Evolutionary conservation across 1,284 basidiomycete genomes (phyloP), one percentile per base, ranked within the genome.

Genomic region (Leccinum solheimii): DNA sequence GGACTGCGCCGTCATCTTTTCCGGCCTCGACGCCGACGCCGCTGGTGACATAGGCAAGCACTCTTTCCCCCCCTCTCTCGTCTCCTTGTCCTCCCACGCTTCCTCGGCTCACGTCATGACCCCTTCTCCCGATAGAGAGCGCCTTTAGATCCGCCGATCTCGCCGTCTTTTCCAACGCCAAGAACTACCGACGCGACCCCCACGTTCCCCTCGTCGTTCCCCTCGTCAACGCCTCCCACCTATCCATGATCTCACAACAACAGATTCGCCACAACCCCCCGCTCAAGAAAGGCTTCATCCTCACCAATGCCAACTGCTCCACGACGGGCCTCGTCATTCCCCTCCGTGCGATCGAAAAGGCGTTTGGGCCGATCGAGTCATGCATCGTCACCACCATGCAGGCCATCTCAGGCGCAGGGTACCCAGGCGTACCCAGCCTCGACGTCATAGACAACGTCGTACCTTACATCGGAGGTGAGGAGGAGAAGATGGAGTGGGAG

Each of bases 401-500:
- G 78, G 97, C 97, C 63, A 97, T 99, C 78, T 96, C 94, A 0
- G 97, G 97, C 51, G 95, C 88, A 0, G 97, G 97, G 30, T 99
- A 99, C 80, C 97, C 97, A 2, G 97, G 97, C 57, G 89, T 98
- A 1, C 80, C 94, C 48, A 85, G 85, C 59, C 83, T 99, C 62
- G 97, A 99, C 77, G 95, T 98, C 73, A 73, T 98, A 67, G 97
- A 98, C 80, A 99, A 99, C 78, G 83, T 99, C 74, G 91, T 99
- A 2, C 97, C 97, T 2, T 91, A 92, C 78, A 99, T 99, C 75
- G 79, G 86, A 43, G 94, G 96, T 45, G 97, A 99, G 75, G 97
- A 99, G 75, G 97, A 99, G 77, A 99, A 99, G 79, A 96, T 99
- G 66, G 97, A 99, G 76, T 98, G 95, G 95, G 97, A 99, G 79